Evolutionary conservation across 495 filamentous ascomycete genomes (phyloP).

Genomic region (Aspergillus carlsbadensis): DNA sequence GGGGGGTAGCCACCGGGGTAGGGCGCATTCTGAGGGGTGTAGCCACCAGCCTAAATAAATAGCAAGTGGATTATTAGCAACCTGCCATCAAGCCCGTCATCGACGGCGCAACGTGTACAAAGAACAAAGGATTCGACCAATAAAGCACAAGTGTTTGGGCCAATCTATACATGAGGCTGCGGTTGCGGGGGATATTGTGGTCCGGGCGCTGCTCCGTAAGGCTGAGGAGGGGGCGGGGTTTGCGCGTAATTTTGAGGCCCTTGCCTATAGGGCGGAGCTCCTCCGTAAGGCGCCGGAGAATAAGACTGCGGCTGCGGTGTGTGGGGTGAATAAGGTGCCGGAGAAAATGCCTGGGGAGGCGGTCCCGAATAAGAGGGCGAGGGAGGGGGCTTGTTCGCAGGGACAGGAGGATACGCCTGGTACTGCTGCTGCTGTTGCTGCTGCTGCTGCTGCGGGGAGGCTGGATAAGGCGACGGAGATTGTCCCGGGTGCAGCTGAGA

Average conservation of each 20-base stretch:
- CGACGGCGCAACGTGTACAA: no score
- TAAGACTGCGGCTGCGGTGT: slow-evolving; percentile 19
- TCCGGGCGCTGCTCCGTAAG: slow-evolving; percentile 34
- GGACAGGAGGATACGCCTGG: slow-evolving; percentile 32
- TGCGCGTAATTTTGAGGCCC: slow-evolving; percentile 32
- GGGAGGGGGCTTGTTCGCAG: slow-evolving; percentile 26
- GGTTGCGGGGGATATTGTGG: slow-evolving; percentile 34
- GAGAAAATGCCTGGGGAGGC: slow-evolving; percentile 24
- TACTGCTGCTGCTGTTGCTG: slow-evolving; percentile 21
- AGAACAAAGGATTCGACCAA: slow-evolving; percentile 4
- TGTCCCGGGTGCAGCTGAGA: slow-evolving; percentile 29
- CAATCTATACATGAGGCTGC: slow-evolving; percentile 26
- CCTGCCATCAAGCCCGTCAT: neutral
- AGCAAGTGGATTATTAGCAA: slow-evolving; percentile 9
- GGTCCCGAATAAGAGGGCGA: slow-evolving; percentile 33
- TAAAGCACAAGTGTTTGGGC: neutral
- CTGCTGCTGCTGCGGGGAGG: slow-evolving; percentile 35
- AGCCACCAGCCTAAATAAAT: slow-evolving; percentile 22
- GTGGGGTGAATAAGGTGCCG: slow-evolving; percentile 20
- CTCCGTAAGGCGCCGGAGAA: slow-evolving; percentile 19
- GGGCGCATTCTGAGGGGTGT: slow-evolving; percentile 35
- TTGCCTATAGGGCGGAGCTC: slow-evolving; percentile 12
- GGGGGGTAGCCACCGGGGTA: slow-evolving; percentile 33
- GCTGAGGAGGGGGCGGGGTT: slow-evolving; percentile 34
- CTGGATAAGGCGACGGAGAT: slow-evolving; percentile 32